Conservation (phyloP, 345 rosid genomes). For the Lumnitzera racemosa region DNA sequence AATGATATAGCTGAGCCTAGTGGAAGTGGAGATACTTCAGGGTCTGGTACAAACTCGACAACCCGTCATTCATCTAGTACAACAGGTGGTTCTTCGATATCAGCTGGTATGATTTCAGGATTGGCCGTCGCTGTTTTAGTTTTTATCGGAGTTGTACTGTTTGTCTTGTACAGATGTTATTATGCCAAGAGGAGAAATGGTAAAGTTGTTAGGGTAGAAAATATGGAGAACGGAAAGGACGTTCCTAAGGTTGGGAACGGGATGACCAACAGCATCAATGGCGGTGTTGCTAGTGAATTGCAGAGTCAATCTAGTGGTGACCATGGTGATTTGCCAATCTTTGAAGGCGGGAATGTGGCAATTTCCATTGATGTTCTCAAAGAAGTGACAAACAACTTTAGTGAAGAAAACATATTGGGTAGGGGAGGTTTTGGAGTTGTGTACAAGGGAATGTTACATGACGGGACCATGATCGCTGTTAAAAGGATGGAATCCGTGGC, state of each 20-base stretch:
- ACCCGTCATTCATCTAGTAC: slow-evolving; percentile 11
- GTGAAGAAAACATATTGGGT: slow-evolving; percentile 54
- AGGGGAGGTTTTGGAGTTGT: slow-evolving; percentile 94
- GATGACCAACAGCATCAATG: too few species aligned
- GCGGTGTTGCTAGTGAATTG: too few species aligned
- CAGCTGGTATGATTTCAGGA: slow-evolving; percentile 35
- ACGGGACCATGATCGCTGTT: slow-evolving; percentile 73
- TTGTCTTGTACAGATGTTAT: slow-evolving; percentile 36
- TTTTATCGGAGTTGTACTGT: slow-evolving; percentile 29
- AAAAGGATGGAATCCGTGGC: slow-evolving; percentile 74
- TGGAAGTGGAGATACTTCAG: slow-evolving; percentile 13
- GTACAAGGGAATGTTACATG: slow-evolving; percentile 69
- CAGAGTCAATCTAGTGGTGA: slow-evolving; percentile 26
- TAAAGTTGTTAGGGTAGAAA: slow-evolving; percentile 14
- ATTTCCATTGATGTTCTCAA: slow-evolving; percentile 63
- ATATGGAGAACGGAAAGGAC: slow-evolving; percentile 15
- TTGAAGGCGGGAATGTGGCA: slow-evolving; percentile 50
- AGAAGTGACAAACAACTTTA: slow-evolving; percentile 66
- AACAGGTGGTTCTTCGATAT: slow-evolving; percentile 10
- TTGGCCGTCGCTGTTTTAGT: slow-evolving; percentile 33
- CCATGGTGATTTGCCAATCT: slow-evolving; percentile 33
- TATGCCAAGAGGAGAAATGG: slow-evolving; percentile 28
- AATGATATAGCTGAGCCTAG: background rate
- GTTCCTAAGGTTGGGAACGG: slow-evolving; percentile 6
- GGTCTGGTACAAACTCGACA: background rate